Base-by-base conservation (phyloP, 169 alveolate species). In the Plasmodium gonderi region DNA sequence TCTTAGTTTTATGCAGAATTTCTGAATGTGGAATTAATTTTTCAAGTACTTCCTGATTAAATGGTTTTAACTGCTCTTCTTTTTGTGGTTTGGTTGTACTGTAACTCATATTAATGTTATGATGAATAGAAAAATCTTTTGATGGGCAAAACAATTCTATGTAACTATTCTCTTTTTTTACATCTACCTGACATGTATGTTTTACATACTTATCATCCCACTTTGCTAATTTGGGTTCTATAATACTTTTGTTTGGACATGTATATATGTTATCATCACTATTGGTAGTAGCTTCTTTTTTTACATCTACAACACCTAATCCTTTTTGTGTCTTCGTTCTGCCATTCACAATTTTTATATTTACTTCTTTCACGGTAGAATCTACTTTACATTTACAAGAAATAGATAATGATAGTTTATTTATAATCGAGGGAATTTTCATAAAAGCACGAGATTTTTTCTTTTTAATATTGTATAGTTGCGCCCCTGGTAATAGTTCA, bases 21-120 rank as follows among this genome's bases (percentile, higher is more conserved):
- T 87, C 93, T 2, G 93, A 20, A 7, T 87, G 68, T 2, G 93
- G 93, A 6, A 87, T 76, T 14, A 87, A 12, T 14, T 38, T 64
- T 5, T 76, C 20, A 33, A 87, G 36, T 40, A 17, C 93, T 12
- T 9, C 20, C 26, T 87, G 54, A 49, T 23, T 36, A 44, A 87
- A 67, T 9, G 9, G 3, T 33, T 87, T 87, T 2, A 0, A 12
- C 29, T 23, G 40, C 3, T 60, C 67, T 29, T 29, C 85, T 12
- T 64, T 60, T 17, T 9, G 36, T 7, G 93, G 93, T 33, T 60
- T 75, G n/a, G 8, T 33, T 67, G 54, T 87, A 9, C 31, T 77
- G 69, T 54, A 77, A n/a, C 11, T 23, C 26, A 87, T 3, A 1
- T 76, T 36, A 2, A 87, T 77, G 68, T 87, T 54, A 1, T 29